A percentile compares a stretch with the other conserved stretches of the same genome.
Evolutionary conservation across 2,329 filamentous ascomycete genomes (phyloP).

Genomic region (Ophiostoma himal-ulmi): DNA sequence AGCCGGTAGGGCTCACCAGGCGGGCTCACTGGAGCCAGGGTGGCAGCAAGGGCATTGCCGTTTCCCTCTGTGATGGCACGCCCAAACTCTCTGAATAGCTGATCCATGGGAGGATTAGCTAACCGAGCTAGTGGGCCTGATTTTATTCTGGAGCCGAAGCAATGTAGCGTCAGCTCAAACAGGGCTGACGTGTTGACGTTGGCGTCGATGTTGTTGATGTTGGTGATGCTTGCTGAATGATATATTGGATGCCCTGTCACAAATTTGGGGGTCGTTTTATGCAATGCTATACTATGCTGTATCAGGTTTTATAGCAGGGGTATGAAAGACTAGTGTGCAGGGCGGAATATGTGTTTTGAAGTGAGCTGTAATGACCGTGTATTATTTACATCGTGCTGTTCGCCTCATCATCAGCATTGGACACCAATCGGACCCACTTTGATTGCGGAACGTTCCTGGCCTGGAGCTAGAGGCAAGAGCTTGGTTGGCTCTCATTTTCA

Average conservation of each 20-base stretch:
- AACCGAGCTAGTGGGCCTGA: not conserved
- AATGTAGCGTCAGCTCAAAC: not conserved
- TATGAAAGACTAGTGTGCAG: not conserved
- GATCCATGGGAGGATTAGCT: constrained; percentile 57
- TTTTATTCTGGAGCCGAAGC: not conserved
- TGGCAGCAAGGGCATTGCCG: constrained; percentile 68
- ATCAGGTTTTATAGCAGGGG: not conserved
- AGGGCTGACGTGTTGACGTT: not conserved
- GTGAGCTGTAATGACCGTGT: not conserved
- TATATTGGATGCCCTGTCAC: not conserved
- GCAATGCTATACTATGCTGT: not conserved
- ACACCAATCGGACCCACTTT: not conserved
- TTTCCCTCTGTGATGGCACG: constrained; percentile 58
- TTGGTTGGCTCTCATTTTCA: not conserved
- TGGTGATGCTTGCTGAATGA: not conserved
- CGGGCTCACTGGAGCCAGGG: constrained; percentile 65
- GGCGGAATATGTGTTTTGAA: not conserved
- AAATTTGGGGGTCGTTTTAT: not conserved
- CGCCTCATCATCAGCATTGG: not conserved
- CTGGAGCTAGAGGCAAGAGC: not conserved
- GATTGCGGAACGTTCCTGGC: not conserved
- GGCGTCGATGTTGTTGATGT: not conserved
- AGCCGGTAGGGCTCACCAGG: constrained; percentile 58
- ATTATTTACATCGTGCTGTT: not conserved
- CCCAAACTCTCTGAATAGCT: constrained; percentile 67